These are phyloP conservation scores for Leptomonas seymouri DNA, from an alignment of 208 protist species.

Conservation along the genomic window DNA sequence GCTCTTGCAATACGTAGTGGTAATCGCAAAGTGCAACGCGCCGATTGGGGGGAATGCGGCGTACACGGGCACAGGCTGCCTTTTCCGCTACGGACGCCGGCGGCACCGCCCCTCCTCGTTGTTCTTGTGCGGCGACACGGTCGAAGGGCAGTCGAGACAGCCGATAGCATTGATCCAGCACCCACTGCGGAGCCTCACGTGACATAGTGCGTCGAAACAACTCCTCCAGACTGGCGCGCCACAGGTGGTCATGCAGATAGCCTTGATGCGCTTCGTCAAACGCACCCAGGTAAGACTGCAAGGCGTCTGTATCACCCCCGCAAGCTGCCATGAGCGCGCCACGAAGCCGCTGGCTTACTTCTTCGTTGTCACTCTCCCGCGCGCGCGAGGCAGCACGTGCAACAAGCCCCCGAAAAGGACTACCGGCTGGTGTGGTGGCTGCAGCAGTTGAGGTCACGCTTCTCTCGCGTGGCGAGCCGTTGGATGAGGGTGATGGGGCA, in stretches of 20 bases:
- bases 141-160: constrained; percentile 49
- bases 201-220: constrained; percentile 27
- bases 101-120: not conserved
- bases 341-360: constrained; percentile 18
- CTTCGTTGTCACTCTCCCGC: not conserved
- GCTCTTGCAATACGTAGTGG: constrained; percentile 50
- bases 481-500: too few species aligned
- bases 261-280: constrained; percentile 45
- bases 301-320: constrained; percentile 37
- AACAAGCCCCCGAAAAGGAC: not conserved
- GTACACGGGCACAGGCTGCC: constrained; percentile 32
- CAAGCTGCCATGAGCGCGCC: constrained; percentile 34
- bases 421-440: not conserved
- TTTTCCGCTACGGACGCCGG: constrained; percentile 29
- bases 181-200: constrained; percentile 34
- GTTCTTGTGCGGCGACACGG: constrained; percentile 18
- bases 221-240: constrained; percentile 40
- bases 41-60: constrained; percentile 28
- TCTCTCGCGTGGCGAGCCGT: too few species aligned
- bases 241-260: constrained; percentile 40
- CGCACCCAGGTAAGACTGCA: constrained; percentile 38
- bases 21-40: constrained; percentile 54
- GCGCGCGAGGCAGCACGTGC: not conserved
- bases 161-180: constrained; percentile 44
- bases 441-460: too few species aligned